Base-by-base conservation (phyloP, 2,329 filamentous ascomycete genomes). In the Paraphoma sp. region DNA sequence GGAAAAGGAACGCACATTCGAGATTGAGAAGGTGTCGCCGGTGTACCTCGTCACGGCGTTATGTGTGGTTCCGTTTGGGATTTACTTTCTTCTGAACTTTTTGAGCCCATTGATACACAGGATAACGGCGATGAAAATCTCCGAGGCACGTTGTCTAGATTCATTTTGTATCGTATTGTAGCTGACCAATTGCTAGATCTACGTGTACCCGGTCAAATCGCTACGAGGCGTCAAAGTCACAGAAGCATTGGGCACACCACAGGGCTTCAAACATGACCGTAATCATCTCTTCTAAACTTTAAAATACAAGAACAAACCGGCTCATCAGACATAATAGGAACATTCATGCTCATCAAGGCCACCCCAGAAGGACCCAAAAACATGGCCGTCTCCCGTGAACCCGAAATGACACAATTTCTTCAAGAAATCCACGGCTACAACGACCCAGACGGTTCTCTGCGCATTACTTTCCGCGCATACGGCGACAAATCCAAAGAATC, bases 141-240 rank as follows among this genome's bases (percentile, higher is more conserved):
- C 67, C 51, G 71, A 73, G 57, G 74, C 74, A 59, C 44, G 65
- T 43, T 54, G 43, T 12, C 7, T 11, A n/a, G 11, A n/a, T 33
- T 42, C 45, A 14, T n/a, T 14, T 31, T 31, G 11, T 4, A 2
- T 11, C 30, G 10, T 16, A 30, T 8, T 30, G 5, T 12, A 44
- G 43, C 54, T 64, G n/a, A 62, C 40, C 48, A 14, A 1, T 12
- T 10, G 9, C 11, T 6, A 80, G 75, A 75, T 82, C 12, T 80
- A 79, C 54, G 72, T 77, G 6, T 83, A 83, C 55, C 81, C 80
- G 2, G 79, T 83, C 69, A 83, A 83, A 62, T 79, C 79, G 12
- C 69, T 82, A 6, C 76, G 79, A 14, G 73, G 68, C 2, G 71
- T 77, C 5, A 72, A 76, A 17, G 65, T 80, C 28, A 66, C 73